These are phyloP conservation scores for Filobasidium uniguttulatum DNA, from an alignment of 1,284 basidiomycete genomes.

Conservation along the genomic window DNA sequence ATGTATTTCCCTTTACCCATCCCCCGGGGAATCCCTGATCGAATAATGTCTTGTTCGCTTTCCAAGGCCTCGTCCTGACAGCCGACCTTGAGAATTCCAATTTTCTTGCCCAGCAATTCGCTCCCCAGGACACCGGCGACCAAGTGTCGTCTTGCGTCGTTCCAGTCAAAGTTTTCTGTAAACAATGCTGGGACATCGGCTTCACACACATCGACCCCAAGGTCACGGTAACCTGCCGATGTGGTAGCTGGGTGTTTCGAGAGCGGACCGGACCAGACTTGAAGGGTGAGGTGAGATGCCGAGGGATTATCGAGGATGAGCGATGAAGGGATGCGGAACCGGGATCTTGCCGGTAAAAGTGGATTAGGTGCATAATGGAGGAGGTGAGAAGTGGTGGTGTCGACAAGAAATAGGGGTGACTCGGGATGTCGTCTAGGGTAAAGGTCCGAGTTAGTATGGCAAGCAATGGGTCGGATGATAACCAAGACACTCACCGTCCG, in stretches of 20 bases:
- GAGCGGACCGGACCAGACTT: slow-evolving; percentile 61
- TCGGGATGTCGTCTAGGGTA: slow-evolving; percentile 30
- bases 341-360: slow-evolving; percentile 25
- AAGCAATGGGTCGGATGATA: not conserved
- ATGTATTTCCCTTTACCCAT: slow-evolving; percentile 55
- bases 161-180: slow-evolving; percentile 98
- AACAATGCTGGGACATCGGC: slow-evolving; percentile 71
- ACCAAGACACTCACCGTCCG: slow-evolving; percentile 20
- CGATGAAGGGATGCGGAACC: slow-evolving; percentile 29
- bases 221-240: slow-evolving; percentile 31
- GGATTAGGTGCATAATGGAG: slow-evolving; percentile 33
- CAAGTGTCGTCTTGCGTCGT: slow-evolving; percentile 79
- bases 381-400: slow-evolving; percentile 31
- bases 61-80: slow-evolving; percentile 5
- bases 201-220: slow-evolving; percentile 42
- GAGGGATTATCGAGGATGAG: slow-evolving; percentile 34
- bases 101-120: slow-evolving; percentile 88
- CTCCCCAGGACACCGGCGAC: slow-evolving; percentile 93
- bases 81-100: slow-evolving; percentile 75
- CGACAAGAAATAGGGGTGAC: slow-evolving; percentile 36
- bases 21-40: slow-evolving; percentile 15
- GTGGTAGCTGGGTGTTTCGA: slow-evolving; percentile 46
- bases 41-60: slow-evolving; percentile 8
- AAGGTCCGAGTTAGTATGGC: not conserved
- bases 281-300: slow-evolving; percentile 50